Base-by-base conservation (phyloP, 345 rosid genomes). In the Syzygium aromaticum region DNA sequence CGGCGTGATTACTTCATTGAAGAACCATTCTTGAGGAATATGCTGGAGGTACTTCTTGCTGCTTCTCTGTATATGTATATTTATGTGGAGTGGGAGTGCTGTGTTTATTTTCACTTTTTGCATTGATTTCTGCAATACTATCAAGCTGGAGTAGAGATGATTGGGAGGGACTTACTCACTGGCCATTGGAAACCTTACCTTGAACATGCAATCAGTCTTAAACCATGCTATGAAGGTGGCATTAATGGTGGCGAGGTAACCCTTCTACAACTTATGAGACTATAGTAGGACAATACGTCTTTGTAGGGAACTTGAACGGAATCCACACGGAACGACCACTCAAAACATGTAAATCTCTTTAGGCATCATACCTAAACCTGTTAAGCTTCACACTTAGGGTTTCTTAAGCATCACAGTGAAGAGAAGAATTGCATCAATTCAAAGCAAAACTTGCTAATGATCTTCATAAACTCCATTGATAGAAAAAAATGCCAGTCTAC, bases 171-270 rank as follows among this genome's bases (percentile, higher is more conserved):
- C 91, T 92, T 98, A 87, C 96, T 98, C 73, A 95, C 92, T 87
- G 99, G 99, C 87, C 98, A 95, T 84, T 98, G 99, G 99, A 93
- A 90, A 88, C 99, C 99, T 88, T 98, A 98, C 91, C 98, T 98
- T 92, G 99, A 98, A 92, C 99, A 96, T 85, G 99, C 99, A 67
- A 88, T 96, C 88, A 96, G 97, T 92, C 92, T 98, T 92, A 95
- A 93, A 90, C 99, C 99, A 88, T 96, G 98, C 92, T 98, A 96
- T 84, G 96, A 95, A 90, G 98, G 97, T 54, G 97, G 99, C 90
- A 92, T 90, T 87, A 95, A 96, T 91, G 99, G 99, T 87, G 99
- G 99, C 38, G 98, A 96, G 99, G 99, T 98, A 93, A 59, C 54
- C 40, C 64, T 73, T 38, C 49, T 73, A 22, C 49, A 73, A 73